Evolutionary conservation across 495 filamentous ascomycete species (phyloP).

Genomic region (Penicillium robsamsonii): DNA sequence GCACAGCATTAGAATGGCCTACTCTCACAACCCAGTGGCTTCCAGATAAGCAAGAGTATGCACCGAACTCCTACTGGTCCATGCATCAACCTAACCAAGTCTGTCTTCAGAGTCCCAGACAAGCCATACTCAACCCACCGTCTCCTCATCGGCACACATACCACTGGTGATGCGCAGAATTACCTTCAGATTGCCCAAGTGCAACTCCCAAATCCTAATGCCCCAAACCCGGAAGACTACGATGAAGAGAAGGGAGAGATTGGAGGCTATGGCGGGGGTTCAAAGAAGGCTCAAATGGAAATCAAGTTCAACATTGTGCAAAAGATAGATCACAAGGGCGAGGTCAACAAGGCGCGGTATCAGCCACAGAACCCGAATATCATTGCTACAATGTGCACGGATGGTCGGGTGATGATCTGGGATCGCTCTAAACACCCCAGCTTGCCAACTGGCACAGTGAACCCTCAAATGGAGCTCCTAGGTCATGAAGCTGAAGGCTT

Average conservation of each 20-base stretch:
- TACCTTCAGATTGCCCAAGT: constrained; percentile 94
- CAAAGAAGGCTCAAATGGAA: constrained; percentile 64
- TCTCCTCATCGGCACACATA: constrained; percentile 91
- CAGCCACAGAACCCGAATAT: constrained; percentile 97
- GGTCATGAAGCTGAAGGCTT: constrained; percentile 94
- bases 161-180: constrained; percentile 80
- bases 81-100: constrained; percentile 12
- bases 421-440: constrained; percentile 91
- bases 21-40: constrained; percentile 98
- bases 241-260: constrained; percentile 91
- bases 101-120: constrained; percentile 59
- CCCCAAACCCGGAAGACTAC: constrained; percentile 74
- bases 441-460: constrained; percentile 65
- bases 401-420: constrained; percentile 86
- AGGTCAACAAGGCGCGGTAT: constrained; percentile 98
- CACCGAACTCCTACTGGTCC: background rate
- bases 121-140: constrained; percentile 88
- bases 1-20: constrained; percentile 95
- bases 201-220: constrained; percentile 77
- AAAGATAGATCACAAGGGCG: constrained; percentile 92
- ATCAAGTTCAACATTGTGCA: constrained; percentile 87
- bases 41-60: constrained; percentile 84
- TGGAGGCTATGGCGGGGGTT: constrained; percentile 75
- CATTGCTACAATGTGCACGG: constrained; percentile 89
- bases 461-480: constrained; percentile 76